These are phyloP conservation scores for Flaveria robusta DNA, from an alignment of 129 eudicot species.

Conservation along the genomic window DNA sequence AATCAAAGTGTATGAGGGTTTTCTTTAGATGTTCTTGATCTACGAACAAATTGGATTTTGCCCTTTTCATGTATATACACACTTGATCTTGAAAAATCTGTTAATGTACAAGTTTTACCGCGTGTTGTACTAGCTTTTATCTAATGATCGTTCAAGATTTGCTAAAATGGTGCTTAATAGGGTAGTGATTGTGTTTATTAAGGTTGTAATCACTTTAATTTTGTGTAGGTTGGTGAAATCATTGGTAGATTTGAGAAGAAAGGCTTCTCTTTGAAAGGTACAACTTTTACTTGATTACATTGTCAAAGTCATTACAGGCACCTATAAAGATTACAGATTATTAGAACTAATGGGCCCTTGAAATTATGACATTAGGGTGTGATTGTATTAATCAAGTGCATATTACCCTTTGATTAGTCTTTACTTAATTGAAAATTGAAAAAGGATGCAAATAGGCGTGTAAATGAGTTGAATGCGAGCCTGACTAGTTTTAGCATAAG, in stretches of 20 bases:
- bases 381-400: not conserved
- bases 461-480: not conserved
- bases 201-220: conserved; percentile 20
- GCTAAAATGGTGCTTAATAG: not conserved
- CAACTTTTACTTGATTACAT: conserved; percentile 10
- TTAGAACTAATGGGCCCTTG: conserved; percentile 29
- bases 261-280: conserved; percentile 93
- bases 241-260: conserved; percentile 97
- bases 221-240: conserved; percentile 88
- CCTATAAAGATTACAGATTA: not conserved
- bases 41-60: conserved; percentile 2
- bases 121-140: not conserved
- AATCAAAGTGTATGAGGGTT: not conserved
- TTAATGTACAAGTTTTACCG: conserved; percentile 13
- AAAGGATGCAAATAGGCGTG: not conserved
- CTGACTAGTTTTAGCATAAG: not conserved
- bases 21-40: conserved; percentile 4
- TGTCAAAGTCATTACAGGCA: not conserved
- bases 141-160: not conserved
- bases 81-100: not conserved
- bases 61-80: not conserved
- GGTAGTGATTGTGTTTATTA: conserved; percentile 15
- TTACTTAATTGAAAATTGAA: not conserved
- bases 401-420: not conserved
- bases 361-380: conserved; percentile 18